phyloP scores from a whole-genome alignment of 2,329 filamentous ascomycete genomes.

The Pseudonectria foliicola region DNA sequence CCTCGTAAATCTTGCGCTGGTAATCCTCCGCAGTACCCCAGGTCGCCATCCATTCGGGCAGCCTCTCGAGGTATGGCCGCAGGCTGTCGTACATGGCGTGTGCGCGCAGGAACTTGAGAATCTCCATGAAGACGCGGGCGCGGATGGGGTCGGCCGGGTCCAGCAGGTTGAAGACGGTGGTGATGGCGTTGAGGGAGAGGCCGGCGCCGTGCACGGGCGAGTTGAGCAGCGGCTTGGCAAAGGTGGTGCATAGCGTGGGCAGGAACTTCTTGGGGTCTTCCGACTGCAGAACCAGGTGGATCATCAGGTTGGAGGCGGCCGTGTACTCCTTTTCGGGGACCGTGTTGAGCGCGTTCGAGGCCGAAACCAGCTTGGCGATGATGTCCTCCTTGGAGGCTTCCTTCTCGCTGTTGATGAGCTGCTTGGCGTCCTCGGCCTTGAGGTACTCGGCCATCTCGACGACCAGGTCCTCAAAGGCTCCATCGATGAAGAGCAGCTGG shows the following conservation, averaged over 20 bases:
- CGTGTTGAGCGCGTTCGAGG: constrained; percentile 68
- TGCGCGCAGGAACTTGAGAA: constrained; percentile 73
- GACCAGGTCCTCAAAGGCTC: constrained; percentile 84
- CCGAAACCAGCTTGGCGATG: constrained; percentile 80
- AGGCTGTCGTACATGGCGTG: constrained; percentile 76
- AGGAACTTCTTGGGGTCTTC: constrained; percentile 80
- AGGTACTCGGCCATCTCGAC: constrained; percentile 94
- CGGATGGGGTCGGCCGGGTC: constrained; percentile 68
- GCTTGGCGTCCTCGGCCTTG: constrained; percentile 71
- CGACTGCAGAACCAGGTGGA: constrained; percentile 85
- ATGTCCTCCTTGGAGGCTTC: constrained; percentile 68
- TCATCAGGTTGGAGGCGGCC: constrained; percentile 91
- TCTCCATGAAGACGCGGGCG: constrained; percentile 84
- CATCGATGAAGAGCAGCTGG: constrained; percentile 73
- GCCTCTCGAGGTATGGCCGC: constrained; percentile 72
- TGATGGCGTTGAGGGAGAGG: constrained; percentile 82
- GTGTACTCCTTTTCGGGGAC: constrained; percentile 96
- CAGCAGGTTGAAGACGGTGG: constrained; percentile 95
- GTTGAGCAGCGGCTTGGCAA: constrained; percentile 77
- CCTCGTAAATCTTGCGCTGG: constrained; percentile 75
- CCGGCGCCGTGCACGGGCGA: constrained; percentile 79
- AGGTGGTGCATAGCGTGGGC: constrained; percentile 80
- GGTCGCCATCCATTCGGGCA: constrained; percentile 72
- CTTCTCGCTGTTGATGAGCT: constrained; percentile 65
- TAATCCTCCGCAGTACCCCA: constrained; percentile 83